A percentile compares a stretch with the other conserved stretches of the same genome.
Conservation (phyloP, 2,329 filamentous ascomycete species). For the Aspergillus pseudoviridinutans region DNA sequence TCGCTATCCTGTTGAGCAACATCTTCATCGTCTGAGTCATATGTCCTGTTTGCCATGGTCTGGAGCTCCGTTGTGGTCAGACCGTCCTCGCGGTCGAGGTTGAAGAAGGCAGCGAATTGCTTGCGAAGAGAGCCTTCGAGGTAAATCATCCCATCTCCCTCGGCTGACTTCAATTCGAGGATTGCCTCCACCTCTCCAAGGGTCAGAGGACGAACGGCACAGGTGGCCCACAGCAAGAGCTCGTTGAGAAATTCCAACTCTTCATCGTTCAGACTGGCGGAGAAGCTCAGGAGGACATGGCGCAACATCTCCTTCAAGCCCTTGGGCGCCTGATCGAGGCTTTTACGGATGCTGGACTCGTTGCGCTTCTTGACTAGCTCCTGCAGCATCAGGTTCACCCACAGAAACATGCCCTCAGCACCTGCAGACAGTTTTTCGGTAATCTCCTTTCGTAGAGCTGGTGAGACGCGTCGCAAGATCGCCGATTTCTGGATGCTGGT, state of each 20-base stretch:
- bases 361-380: conserved; percentile 45
- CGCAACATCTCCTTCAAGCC: conserved; percentile 42
- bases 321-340: conserved; percentile 45
- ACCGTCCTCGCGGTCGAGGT: conserved; percentile 43
- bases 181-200: conserved; percentile 45
- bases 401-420: conserved; percentile 48
- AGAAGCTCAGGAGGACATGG: conserved; percentile 40
- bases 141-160: conserved; percentile 32
- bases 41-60: neutral
- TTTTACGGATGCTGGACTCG: conserved; percentile 39
- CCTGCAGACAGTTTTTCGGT: conserved; percentile 39
- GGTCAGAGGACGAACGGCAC: conserved; percentile 42
- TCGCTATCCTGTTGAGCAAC: neutral
- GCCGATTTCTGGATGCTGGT: conserved; percentile 40
- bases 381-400: conserved; percentile 50
- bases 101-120: conserved; percentile 48
- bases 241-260: conserved; percentile 46
- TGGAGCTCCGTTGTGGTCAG: conserved; percentile 18
- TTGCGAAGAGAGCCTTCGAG: conserved; percentile 41
- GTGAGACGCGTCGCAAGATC: conserved; percentile 32
- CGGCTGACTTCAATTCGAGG: conserved; percentile 42
- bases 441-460: conserved; percentile 31
- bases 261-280: conserved; percentile 21
- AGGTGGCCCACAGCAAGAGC: conserved; percentile 46
- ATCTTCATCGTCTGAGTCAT: conserved; percentile 10